Base-by-base conservation (phyloP, 352 stramenopile genomes). In the Blastocystis sp. region DNA sequence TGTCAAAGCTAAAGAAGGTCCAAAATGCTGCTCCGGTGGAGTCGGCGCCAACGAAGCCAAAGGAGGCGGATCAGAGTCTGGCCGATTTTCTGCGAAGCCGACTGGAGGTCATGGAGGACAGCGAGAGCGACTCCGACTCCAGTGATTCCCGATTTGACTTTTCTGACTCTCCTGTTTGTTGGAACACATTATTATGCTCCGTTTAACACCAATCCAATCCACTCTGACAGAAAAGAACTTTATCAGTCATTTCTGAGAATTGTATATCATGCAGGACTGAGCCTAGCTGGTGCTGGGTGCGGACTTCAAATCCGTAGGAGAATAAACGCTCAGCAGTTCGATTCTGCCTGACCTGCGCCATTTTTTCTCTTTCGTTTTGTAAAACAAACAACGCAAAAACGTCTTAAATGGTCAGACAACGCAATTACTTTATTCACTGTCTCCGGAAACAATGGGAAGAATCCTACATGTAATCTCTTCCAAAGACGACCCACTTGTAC, bases 251-350 rank as follows among this genome's bases (percentile, higher is more conserved):
- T 51, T 51, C 14, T 56, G 18, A 75, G 42, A 46, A 24, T 29
- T 38, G 2, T 21, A 49, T 32, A 54, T 75, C 21, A 38, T 78
- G 67, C 69, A 81, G 69, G 69, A 81, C 69, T 81, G 69, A 81
- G 44, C 69, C 69, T 51, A 81, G 69, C 69, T 81, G 69, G 69
- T 81, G 69, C 38, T 81, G 69, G 69, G 69, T 81, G 69, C 69
- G 69, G 69, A 81, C 69, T 81, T 81, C 69, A 81, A 81, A 81
- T 81, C 69, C 44, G 69, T 81, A 81, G 69, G 69, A 27, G 69
- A 81, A 29, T 81, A 65, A 81, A 48, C 38, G 48, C 69, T 27
- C 69, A 81, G 69, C 69, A 81, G 69, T 81, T 81, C 69, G 69
- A 81, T 81, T 81, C 69, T 81, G 69, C 69, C 69, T 81, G 69